A percentile compares a stretch with the other conserved stretches of the same genome.
Conservation (phyloP, 2,329 filamentous ascomycete species). For the Endoconidiophora polonica region DNA sequence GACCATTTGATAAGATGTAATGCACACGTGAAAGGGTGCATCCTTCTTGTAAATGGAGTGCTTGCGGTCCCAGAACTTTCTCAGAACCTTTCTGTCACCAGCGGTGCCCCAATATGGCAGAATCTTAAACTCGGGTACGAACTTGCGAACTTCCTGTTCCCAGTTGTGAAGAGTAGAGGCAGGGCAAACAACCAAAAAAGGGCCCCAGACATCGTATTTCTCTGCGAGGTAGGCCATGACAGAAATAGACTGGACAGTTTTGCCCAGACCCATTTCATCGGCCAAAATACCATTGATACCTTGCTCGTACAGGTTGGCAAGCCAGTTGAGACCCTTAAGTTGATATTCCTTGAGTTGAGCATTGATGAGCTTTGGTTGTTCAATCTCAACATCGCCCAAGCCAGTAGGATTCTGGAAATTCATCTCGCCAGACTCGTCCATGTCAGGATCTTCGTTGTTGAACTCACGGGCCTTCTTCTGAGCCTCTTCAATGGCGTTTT, state of each 20-base stretch:
- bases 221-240: conserved; percentile 98
- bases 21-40: conserved; percentile 84
- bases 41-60: conserved; percentile 90
- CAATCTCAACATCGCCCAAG: conserved; percentile 81
- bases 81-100: conserved; percentile 82
- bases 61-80: conserved; percentile 98
- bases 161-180: conserved; percentile 96
- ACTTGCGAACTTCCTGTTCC: conserved; percentile 94
- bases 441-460: conserved; percentile 54
- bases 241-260: conserved; percentile 96
- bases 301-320: conserved; percentile 97
- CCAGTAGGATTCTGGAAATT: conserved; percentile 99
- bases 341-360: conserved; percentile 97
- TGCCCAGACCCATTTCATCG: conserved; percentile 98
- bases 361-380: conserved; percentile 84
- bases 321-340: conserved; percentile 96
- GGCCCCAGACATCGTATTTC: conserved; percentile 95
- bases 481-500: conserved; percentile 87
- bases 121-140: conserved; percentile 88
- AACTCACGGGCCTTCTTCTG: conserved; percentile 87
- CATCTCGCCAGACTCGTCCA: conserved; percentile 90
- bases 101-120: conserved; percentile 95
- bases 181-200: conserved; percentile 89
- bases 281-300: conserved; percentile 98
- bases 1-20: conserved; percentile 94